phyloP scores from a whole-genome alignment of 169 alveolate genomes.

The Plasmodium fragile region DNA sequence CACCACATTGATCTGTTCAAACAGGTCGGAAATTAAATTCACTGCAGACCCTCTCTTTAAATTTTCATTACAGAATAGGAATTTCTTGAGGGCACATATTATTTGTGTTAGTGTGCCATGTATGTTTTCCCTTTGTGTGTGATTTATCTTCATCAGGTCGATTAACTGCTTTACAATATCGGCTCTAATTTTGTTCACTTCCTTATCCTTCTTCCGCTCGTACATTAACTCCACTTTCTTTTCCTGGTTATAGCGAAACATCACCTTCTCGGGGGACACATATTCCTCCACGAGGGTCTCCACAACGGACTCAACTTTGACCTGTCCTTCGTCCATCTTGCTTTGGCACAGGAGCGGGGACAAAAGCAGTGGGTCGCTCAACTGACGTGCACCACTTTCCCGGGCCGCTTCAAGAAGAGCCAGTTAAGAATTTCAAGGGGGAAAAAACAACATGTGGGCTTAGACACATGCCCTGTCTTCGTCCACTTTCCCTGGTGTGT shows the following conservation, averaged over 20 bases:
- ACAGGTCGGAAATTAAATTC: slow-evolving; percentile 25
- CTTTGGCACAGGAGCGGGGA: background rate
- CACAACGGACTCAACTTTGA: slow-evolving; percentile 5
- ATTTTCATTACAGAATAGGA: slow-evolving; percentile 33
- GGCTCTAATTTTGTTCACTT: slow-evolving; percentile 46
- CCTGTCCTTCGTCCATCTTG: background rate
- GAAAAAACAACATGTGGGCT: background rate
- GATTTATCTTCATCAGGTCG: background rate
- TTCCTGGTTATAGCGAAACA: slow-evolving; percentile 47
- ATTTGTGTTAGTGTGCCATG: background rate
- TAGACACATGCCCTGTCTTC: background rate
- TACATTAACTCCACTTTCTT: slow-evolving; percentile 48
- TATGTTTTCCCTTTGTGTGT: background rate
- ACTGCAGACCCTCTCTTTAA: slow-evolving; percentile 57
- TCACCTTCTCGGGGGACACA: slow-evolving; percentile 44
- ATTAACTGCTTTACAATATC: slow-evolving; percentile 20
- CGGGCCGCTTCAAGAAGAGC: background rate
- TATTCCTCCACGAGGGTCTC: slow-evolving; percentile 48
- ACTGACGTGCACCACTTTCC: background rate
- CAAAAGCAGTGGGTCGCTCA: background rate
- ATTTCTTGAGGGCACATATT: slow-evolving; percentile 13
- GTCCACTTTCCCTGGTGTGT: background rate
- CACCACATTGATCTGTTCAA: slow-evolving; percentile 7
- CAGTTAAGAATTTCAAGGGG: background rate
- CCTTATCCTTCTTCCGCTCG: slow-evolving; percentile 55